Conservation (phyloP, 1,139 yeast species). For the Candida sanyaensis region DNA sequence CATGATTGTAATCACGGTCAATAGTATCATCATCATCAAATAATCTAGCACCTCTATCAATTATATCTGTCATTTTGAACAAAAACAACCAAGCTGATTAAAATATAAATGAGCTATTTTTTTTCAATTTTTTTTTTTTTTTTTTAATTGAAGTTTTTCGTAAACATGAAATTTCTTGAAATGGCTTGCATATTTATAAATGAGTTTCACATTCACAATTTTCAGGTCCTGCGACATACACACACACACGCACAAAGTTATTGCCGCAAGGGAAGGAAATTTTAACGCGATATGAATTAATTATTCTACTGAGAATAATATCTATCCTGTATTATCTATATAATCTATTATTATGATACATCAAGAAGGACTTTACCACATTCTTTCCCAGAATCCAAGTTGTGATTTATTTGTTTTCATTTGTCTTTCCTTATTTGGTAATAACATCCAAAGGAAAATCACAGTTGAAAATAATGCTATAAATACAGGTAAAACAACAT, state of each 20-base stretch:
- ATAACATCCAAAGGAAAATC: constrained; percentile 42
- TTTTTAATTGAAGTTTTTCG: not conserved
- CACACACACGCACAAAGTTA: no score
- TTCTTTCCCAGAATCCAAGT: constrained; percentile 21
- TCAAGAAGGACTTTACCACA: constrained; percentile 18
- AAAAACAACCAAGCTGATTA: no score
- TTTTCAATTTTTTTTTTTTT: not conserved
- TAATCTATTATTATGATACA: no score
- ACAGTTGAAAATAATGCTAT: constrained; percentile 40
- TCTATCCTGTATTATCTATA: no score
- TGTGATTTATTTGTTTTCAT: constrained; percentile 11
- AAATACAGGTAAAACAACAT: constrained; percentile 57
- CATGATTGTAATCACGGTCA: constrained; percentile 69
- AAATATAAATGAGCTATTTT: no score
- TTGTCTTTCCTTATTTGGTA: constrained; percentile 41
- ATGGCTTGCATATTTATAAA: no score
- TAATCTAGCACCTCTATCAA: constrained; percentile 41
- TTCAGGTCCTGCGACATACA: no score
- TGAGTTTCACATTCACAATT: no score
- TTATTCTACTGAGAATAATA: no score
- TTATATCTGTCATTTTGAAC: constrained; percentile 19
- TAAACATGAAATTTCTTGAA: no score
- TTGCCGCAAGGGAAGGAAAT: no score
- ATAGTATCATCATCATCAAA: constrained; percentile 24
- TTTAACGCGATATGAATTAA: no score